These are phyloP conservation scores for Aspergillus nidulans DNA, from an alignment of 495 filamentous ascomycete species.

Conservation along the genomic window DNA sequence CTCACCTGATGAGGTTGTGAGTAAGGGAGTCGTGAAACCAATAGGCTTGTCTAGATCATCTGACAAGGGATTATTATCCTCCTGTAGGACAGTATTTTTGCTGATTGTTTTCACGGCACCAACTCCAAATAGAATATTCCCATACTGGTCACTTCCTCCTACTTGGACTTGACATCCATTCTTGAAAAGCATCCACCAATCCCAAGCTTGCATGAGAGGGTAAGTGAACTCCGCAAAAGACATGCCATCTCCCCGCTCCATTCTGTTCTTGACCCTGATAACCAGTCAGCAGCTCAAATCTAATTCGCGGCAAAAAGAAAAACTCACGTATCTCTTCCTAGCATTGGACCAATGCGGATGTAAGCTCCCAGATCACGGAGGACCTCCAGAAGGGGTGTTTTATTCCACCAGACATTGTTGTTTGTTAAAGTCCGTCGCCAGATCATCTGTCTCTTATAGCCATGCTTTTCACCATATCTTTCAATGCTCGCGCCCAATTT, in stretches of 20 bases:
- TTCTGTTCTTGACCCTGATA: slow-evolving; percentile 70
- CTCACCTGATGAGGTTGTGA: slow-evolving; percentile 77
- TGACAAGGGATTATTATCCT: slow-evolving; percentile 23
- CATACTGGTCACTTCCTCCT: slow-evolving; percentile 92
- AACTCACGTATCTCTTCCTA: slow-evolving; percentile 83
- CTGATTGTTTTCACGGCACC: slow-evolving; percentile 72
- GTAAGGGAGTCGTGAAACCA: slow-evolving; percentile 83
- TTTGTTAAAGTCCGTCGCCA: slow-evolving; percentile 66
- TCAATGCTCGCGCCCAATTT: slow-evolving; percentile 71
- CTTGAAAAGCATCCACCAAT: slow-evolving; percentile 81
- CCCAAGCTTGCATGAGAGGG: slow-evolving; percentile 91
- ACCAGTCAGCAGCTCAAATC: slow-evolving; percentile 16
- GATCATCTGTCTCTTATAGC: slow-evolving; percentile 55
- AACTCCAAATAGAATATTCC: slow-evolving; percentile 90
- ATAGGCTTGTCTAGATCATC: slow-evolving; percentile 52
- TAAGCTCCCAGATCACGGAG: slow-evolving; percentile 64
- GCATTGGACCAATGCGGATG: slow-evolving; percentile 77
- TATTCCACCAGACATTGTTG: slow-evolving; percentile 78
- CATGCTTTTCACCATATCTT: slow-evolving; percentile 52
- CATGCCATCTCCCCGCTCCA: slow-evolving; percentile 81
- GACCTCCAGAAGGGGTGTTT: slow-evolving; percentile 63
- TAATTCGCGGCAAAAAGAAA: neutral
- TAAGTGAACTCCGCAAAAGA: slow-evolving; percentile 92
- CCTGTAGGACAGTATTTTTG: slow-evolving; percentile 40
- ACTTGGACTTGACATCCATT: slow-evolving; percentile 75